phyloP scores from a whole-genome alignment of 2,329 filamentous ascomycete species.

The Penicillium fuscoglaucum region DNA sequence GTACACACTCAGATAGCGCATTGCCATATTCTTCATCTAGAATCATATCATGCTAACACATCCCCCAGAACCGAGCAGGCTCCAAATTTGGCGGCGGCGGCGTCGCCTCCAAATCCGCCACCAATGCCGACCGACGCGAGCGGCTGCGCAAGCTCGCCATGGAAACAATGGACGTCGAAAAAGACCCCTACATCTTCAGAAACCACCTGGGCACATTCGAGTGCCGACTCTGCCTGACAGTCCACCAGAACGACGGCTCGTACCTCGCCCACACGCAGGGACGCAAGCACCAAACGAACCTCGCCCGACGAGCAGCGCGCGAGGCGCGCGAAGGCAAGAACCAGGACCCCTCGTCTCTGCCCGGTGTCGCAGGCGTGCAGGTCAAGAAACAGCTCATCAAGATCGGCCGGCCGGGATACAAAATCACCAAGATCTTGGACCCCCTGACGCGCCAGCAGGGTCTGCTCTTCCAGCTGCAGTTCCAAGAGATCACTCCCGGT shows the following conservation, averaged over 20 bases:
- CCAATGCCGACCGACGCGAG: slow-evolving; percentile 95
- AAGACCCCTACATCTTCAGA: slow-evolving; percentile 99
- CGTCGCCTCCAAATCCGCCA: slow-evolving; percentile 88
- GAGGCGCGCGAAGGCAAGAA: slow-evolving; percentile 84
- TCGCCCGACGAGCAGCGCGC: slow-evolving; percentile 90
- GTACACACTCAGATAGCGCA: background rate
- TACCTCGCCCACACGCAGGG: slow-evolving; percentile 98
- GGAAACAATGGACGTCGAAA: slow-evolving; percentile 98
- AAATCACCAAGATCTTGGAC: slow-evolving; percentile 94
- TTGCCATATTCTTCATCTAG: no score
- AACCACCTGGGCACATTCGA: slow-evolving; percentile 99
- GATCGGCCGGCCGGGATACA: slow-evolving; percentile 94
- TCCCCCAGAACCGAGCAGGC: slow-evolving; percentile 78
- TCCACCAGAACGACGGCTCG: slow-evolving; percentile 98
- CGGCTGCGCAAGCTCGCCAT: slow-evolving; percentile 96
- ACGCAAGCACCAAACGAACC: slow-evolving; percentile 97
- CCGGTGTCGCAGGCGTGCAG: slow-evolving; percentile 74
- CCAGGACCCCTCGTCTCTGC: slow-evolving; percentile 63
- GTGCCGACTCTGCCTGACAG: slow-evolving; percentile 92
- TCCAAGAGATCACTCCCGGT: slow-evolving; percentile 79
- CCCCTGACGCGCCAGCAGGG: slow-evolving; percentile 85
- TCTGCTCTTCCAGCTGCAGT: slow-evolving; percentile 92
- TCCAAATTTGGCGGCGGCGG: slow-evolving; percentile 98
- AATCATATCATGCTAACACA: slow-evolving; percentile 10
- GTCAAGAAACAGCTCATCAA: slow-evolving; percentile 84